Evolutionary conservation across 176 grass and related monocot species (phyloP).

Genomic region (Raddia guianensis): DNA sequence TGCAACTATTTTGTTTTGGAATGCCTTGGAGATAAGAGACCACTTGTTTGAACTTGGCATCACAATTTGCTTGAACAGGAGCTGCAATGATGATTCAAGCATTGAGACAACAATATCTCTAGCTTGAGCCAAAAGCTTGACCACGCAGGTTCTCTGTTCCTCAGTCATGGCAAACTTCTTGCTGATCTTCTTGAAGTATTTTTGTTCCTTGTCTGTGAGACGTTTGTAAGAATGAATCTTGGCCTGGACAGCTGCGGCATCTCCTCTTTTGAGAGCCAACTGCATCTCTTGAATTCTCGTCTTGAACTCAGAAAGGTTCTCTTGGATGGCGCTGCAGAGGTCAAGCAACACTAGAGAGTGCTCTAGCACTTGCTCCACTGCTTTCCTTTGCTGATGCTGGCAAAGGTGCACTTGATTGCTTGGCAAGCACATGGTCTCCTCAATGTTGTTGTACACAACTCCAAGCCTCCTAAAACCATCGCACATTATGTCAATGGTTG

Average conservation of each 20-base stretch:
- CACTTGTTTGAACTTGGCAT: slow-evolving; percentile 43
- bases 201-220: slow-evolving; percentile 45
- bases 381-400: slow-evolving; percentile 34
- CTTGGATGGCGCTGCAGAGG: slow-evolving; percentile 26
- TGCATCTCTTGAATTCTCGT: slow-evolving; percentile 15
- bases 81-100: slow-evolving; percentile 26
- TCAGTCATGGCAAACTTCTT: slow-evolving; percentile 30
- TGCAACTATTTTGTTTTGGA: slow-evolving; percentile 47
- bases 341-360: slow-evolving; percentile 43
- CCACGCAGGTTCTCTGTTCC: slow-evolving; percentile 24
- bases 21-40: slow-evolving; percentile 52
- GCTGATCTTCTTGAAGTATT: slow-evolving; percentile 44
- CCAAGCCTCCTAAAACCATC: slow-evolving; percentile 29
- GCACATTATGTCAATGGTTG: not conserved
- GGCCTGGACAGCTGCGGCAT: not conserved
- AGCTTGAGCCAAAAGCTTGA: slow-evolving; percentile 48
- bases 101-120: slow-evolving; percentile 42
- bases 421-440: slow-evolving; percentile 36
- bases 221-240: slow-evolving; percentile 27
- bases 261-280: slow-evolving; percentile 37
- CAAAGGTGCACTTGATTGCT: slow-evolving; percentile 44
- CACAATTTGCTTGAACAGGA: slow-evolving; percentile 32
- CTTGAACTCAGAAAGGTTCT: slow-evolving; percentile 32
- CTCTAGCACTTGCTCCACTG: slow-evolving; percentile 44
- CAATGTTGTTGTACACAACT: slow-evolving; percentile 27